A percentile compares a stretch with the other conserved stretches of the same genome.
These are phyloP conservation scores for Schizonepeta tenuifolia DNA, from an alignment of 257 asterid species.

Conservation along the genomic window DNA sequence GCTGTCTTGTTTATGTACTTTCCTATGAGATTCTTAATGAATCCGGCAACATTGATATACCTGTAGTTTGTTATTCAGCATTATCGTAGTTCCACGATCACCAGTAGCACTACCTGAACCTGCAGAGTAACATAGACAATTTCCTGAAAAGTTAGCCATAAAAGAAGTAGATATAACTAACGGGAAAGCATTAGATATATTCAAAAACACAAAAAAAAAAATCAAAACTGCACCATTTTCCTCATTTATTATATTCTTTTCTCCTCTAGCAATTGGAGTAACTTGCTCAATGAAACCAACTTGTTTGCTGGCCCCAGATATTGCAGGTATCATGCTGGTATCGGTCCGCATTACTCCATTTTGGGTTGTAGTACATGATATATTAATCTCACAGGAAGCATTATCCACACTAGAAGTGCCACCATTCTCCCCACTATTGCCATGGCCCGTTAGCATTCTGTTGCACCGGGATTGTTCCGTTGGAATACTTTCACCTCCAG, in stretches of 20 bases:
- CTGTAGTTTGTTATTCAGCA: conserved; percentile 49
- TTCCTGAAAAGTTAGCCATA: conserved; percentile 25
- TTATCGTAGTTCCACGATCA: conserved; percentile 38
- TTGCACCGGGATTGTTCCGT: conserved; percentile 47
- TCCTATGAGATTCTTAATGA: not conserved
- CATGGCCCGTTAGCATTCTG: conserved; percentile 40
- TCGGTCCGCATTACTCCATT: conserved; percentile 44
- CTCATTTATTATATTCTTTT: conserved; percentile 30
- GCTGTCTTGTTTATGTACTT: not conserved
- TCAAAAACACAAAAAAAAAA: not conserved
- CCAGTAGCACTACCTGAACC: conserved; percentile 39
- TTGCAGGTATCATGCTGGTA: conserved; percentile 39
- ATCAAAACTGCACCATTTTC: conserved; percentile 46
- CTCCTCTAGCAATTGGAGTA: conserved; percentile 38
- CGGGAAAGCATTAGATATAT: conserved; percentile 5
- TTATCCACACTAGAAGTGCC: conserved; percentile 38
- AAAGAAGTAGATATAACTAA: not conserved
- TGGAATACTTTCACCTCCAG: conserved; percentile 40
- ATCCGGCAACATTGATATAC: conserved; percentile 36
- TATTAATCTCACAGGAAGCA: conserved; percentile 34
- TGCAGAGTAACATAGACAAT: conserved; percentile 35
- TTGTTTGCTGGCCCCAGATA: conserved; percentile 45
- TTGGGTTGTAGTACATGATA: conserved; percentile 39
- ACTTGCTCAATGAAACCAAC: conserved; percentile 44
- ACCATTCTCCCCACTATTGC: conserved; percentile 39